Conservation (phyloP, 2,329 filamentous ascomycete genomes). For the Venturiaceae sp. region DNA sequence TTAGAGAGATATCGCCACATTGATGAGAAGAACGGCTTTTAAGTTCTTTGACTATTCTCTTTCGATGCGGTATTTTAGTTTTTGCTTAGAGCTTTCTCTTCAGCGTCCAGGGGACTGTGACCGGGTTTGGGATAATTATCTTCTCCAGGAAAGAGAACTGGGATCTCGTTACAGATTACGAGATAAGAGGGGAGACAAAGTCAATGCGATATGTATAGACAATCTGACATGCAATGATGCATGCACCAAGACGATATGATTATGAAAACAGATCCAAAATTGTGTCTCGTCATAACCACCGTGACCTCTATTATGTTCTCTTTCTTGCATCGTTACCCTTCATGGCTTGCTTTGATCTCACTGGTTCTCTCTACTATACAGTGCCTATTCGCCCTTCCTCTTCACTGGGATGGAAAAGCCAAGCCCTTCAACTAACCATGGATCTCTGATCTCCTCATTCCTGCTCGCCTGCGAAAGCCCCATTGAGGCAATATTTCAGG, state of each 20-base stretch:
- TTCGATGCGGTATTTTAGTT: not conserved
- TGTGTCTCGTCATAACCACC: not conserved
- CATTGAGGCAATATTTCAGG: too few species aligned
- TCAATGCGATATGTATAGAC: not conserved
- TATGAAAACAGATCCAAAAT: not conserved
- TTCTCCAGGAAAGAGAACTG: not conserved
- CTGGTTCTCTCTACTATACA: too few species aligned
- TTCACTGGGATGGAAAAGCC: too few species aligned
- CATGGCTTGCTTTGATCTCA: too few species aligned
- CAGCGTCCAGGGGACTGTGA: not conserved
- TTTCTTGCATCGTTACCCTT: too few species aligned
- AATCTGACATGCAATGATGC: not conserved
- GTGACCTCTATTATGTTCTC: too few species aligned
- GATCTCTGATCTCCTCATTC: too few species aligned
- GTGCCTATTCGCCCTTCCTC: too few species aligned
- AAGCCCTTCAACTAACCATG: too few species aligned
- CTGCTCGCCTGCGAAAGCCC: too few species aligned
- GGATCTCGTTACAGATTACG: not conserved
- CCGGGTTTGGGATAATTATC: not conserved
- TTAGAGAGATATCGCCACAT: slow-evolving; percentile 69
- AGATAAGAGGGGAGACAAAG: not conserved
- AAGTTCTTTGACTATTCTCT: not conserved
- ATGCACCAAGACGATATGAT: not conserved
- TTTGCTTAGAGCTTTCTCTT: not conserved
- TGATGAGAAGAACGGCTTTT: slow-evolving; percentile 56